A percentile compares a stretch with the other conserved stretches of the same genome.
Conservation (phyloP, 352 stramenopile species). For the Phytophthora sp. region DNA sequence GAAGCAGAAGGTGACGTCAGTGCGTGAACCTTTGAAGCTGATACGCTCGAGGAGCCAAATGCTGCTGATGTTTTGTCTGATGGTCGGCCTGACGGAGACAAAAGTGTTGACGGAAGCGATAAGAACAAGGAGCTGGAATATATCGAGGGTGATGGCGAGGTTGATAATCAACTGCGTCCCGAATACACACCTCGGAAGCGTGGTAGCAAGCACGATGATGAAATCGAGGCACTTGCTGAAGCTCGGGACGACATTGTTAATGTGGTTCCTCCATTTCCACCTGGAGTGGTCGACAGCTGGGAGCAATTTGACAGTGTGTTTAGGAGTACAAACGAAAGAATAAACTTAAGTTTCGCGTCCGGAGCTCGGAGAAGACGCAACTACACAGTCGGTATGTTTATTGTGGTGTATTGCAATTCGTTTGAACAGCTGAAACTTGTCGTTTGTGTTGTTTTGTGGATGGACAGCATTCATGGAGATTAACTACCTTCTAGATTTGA, state of each 20-base stretch:
- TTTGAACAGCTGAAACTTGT: not conserved
- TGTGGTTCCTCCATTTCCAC: not conserved
- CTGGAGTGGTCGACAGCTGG: not conserved
- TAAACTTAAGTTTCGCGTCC: constrained; percentile 8
- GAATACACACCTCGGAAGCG: too few species aligned
- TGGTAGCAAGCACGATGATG: not conserved
- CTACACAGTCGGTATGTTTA: not conserved
- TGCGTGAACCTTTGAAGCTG: too few species aligned
- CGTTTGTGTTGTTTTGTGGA: not conserved
- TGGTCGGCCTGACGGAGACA: not conserved
- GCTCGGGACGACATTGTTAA: not conserved
- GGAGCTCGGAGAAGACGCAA: not conserved
- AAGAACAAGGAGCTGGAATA: too few species aligned
- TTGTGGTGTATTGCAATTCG: not conserved
- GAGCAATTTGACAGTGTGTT: not conserved
- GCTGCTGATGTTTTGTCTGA: too few species aligned
- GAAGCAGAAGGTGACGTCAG: not conserved
- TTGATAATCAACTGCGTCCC: too few species aligned
- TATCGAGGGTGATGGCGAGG: too few species aligned
- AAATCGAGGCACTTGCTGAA: not conserved
- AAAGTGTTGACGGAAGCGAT: not conserved
- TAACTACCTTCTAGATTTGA: too few species aligned
- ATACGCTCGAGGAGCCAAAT: too few species aligned
- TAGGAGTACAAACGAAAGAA: constrained; percentile 3
- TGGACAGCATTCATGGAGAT: too few species aligned